These are phyloP conservation scores for Bipolaris sorokiniana DNA, from an alignment of 2,329 filamentous ascomycete genomes.

Conservation along the genomic window DNA sequence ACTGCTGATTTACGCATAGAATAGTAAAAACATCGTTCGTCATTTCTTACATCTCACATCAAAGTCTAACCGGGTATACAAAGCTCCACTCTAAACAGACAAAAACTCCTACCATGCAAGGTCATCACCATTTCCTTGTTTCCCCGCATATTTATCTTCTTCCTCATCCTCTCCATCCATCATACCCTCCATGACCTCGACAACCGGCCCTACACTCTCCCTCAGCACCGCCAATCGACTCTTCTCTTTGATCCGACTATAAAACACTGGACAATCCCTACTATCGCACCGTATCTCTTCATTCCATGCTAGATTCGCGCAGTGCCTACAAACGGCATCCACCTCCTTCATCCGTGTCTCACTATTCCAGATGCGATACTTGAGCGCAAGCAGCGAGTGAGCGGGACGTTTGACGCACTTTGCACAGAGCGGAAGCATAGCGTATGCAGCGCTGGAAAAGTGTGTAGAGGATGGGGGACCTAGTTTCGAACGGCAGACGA, in stretches of 20 bases:
- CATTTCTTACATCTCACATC: background rate
- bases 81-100: background rate
- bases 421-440: constrained; percentile 60
- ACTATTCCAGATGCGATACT: constrained; percentile 64
- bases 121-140: background rate
- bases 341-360: constrained; percentile 71
- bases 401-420: constrained; percentile 63
- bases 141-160: background rate
- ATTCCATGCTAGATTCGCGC: constrained; percentile 72
- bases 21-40: background rate
- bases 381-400: constrained; percentile 68
- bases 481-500: constrained; percentile 73
- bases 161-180: constrained; percentile 1
- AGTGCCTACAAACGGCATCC: constrained; percentile 76
- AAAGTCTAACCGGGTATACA: background rate
- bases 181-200: constrained; percentile 36
- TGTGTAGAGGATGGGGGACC: constrained; percentile 34
- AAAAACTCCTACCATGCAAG: background rate
- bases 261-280: constrained; percentile 92
- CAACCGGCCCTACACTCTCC: constrained; percentile 33
- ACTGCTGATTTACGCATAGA: background rate
- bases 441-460: constrained; percentile 23
- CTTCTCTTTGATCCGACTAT: constrained; percentile 71
- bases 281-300: constrained; percentile 89
- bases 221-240: constrained; percentile 31